phyloP scores from a whole-genome alignment of 2,329 filamentous ascomycete genomes.

The Arthrobotrys iridis region DNA sequence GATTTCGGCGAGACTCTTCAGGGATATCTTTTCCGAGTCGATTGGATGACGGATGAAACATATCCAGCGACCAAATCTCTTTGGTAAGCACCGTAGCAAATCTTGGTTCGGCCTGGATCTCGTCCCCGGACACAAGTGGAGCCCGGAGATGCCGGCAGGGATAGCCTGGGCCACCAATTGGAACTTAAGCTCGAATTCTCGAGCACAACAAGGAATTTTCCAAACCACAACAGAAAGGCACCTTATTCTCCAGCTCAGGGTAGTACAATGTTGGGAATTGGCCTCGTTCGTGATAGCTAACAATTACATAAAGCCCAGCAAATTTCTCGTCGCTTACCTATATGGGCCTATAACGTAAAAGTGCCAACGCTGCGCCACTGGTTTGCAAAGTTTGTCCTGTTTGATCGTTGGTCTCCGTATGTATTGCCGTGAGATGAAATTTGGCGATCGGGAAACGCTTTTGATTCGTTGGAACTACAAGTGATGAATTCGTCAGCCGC shows the following conservation, averaged over 20 bases:
- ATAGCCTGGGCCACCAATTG: slow-evolving; percentile 3
- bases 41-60: slow-evolving; percentile 45
- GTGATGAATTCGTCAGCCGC: too few relatives aligned
- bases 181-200: not conserved
- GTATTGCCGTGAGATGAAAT: not conserved
- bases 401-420: not conserved
- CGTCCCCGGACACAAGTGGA: slow-evolving; percentile 17
- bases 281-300: not conserved
- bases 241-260: too few relatives aligned
- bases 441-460: too few relatives aligned
- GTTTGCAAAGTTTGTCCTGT: not conserved
- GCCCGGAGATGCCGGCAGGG: slow-evolving; percentile 29
- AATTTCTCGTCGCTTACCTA: slow-evolving; percentile 14
- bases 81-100: slow-evolving; percentile 18
- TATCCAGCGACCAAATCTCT: slow-evolving; percentile 15
- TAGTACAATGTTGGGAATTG: slow-evolving; percentile 1
- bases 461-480: too few relatives aligned
- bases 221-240: slow-evolving; percentile 25
- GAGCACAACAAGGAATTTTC: slow-evolving; percentile 7
- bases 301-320: slow-evolving; percentile 5
- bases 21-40: slow-evolving; percentile 7
- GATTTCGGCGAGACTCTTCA: slow-evolving; percentile 2
- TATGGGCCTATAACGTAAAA: too few relatives aligned
- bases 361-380: not conserved
- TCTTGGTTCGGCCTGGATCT: slow-evolving; percentile 11